Percentiles rank a stretch among this genome's conserved stretches.
Evolutionary conservation across 305 asterid species (phyloP).

Genomic region (Solanum chacoense): DNA sequence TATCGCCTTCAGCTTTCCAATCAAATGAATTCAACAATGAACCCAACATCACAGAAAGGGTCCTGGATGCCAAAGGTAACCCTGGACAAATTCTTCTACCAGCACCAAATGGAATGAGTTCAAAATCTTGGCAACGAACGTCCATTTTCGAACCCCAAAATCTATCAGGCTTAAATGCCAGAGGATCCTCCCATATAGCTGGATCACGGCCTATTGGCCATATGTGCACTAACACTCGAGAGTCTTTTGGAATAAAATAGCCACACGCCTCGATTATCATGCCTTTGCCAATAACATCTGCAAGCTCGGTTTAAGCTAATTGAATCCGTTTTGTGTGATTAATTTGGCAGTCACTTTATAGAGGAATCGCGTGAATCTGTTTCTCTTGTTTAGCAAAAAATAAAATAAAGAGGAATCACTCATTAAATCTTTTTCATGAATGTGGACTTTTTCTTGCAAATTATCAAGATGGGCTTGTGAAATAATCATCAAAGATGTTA

Average conservation of each 20-base stretch:
- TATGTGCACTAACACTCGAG: slow-evolving; percentile 25
- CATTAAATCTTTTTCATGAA: too few species aligned
- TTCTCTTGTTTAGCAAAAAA: too few species aligned
- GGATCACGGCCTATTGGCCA: slow-evolving; percentile 45
- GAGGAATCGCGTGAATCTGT: too few species aligned
- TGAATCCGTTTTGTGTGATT: too few species aligned
- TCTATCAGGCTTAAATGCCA: slow-evolving; percentile 30
- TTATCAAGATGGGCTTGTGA: too few species aligned
- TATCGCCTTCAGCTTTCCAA: too few species aligned
- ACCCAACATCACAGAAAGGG: too few species aligned
- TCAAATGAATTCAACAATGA: too few species aligned
- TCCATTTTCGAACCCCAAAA: slow-evolving; percentile 19
- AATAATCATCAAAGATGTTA: too few species aligned
- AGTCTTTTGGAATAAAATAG: slow-evolving; percentile 19
- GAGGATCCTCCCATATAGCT: slow-evolving; percentile 19
- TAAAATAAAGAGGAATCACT: too few species aligned
- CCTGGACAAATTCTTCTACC: slow-evolving; percentile 39
- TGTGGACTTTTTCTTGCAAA: too few species aligned
- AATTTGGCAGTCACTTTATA: too few species aligned
- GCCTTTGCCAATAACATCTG: slow-evolving; percentile 14
- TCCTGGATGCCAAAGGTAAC: slow-evolving; percentile 14
- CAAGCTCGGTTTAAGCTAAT: slow-evolving; percentile 15
- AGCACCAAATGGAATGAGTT: background rate
- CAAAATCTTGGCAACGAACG: slow-evolving; percentile 16
- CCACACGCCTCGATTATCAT: slow-evolving; percentile 16